Percentiles rank a stretch among this genome's conserved stretches.
Conservation (phyloP, 1,284 basidiomycete species). For the Kalmanozyma brasiliensis region DNA sequence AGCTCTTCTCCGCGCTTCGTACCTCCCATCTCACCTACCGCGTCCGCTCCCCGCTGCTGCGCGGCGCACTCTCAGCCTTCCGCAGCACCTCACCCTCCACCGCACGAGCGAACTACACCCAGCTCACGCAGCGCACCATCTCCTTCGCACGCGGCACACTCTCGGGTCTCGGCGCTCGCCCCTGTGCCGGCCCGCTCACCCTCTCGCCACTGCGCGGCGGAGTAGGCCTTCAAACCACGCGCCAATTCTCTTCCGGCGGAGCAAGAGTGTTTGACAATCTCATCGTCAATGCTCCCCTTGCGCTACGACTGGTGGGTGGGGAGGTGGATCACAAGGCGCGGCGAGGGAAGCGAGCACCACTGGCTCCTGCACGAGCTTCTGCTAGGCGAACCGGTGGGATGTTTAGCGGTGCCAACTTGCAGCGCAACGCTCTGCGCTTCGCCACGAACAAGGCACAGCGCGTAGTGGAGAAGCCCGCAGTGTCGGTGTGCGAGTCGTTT, state of each 20-base stretch:
- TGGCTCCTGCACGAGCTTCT: no score
- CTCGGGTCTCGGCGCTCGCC: constrained; percentile 21
- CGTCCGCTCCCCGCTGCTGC: constrained; percentile 14
- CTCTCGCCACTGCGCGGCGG: constrained; percentile 28
- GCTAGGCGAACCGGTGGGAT: constrained; percentile 14
- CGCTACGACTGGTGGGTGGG: constrained; percentile 27
- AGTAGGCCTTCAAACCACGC: constrained; percentile 26
- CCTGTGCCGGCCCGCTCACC: constrained; percentile 12
- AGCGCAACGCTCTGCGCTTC: constrained; percentile 10
- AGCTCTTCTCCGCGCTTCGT: background rate
- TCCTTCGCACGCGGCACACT: constrained; percentile 26
- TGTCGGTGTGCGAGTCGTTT: background rate
- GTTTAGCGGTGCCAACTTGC: constrained; percentile 11
- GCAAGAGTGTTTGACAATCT: constrained; percentile 42
- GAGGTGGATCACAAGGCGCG: constrained; percentile 42
- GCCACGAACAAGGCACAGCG: background rate
- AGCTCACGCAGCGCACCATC: no score
- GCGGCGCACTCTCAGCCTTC: constrained; percentile 15
- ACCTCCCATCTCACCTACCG: no score
- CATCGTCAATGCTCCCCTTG: constrained; percentile 46
- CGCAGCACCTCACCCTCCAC: background rate
- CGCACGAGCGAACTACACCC: constrained; percentile 1
- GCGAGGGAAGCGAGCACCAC: background rate
- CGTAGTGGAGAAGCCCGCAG: background rate
- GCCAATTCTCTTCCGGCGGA: constrained; percentile 38